phyloP scores from a whole-genome alignment of 176 grass and related monocot species.

The Musa beccarii region DNA sequence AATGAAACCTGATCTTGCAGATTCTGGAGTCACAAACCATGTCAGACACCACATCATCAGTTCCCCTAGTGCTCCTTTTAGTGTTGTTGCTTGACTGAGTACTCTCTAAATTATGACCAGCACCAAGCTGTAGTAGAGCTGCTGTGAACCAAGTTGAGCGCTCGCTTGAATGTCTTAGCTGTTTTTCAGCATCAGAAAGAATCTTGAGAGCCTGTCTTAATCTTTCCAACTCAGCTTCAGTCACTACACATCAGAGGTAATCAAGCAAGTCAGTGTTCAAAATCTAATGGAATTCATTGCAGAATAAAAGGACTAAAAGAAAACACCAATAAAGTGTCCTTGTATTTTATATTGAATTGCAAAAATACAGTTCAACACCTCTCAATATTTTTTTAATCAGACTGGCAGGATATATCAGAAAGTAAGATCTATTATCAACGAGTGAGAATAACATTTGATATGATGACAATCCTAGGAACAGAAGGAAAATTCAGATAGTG shows the following conservation, averaged over 20 bases:
- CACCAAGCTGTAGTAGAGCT: slow-evolving; percentile 88
- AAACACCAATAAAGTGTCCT: not conserved
- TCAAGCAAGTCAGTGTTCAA: not conserved
- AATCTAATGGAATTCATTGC: not conserved
- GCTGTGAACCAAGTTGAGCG: slow-evolving; percentile 97
- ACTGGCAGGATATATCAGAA: not conserved
- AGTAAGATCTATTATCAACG: not conserved
- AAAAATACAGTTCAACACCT: not conserved
- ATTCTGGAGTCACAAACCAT: slow-evolving; percentile 39
- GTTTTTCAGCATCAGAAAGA: slow-evolving; percentile 95
- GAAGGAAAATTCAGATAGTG: not conserved
- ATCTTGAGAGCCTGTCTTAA: slow-evolving; percentile 89
- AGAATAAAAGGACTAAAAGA: not conserved
- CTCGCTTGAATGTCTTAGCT: slow-evolving; percentile 85
- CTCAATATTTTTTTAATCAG: not conserved
- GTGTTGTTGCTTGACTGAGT: slow-evolving; percentile 49
- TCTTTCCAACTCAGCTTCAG: slow-evolving; percentile 86
- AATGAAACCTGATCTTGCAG: slow-evolving; percentile 37
- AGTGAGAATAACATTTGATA: not conserved
- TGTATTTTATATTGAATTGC: not conserved
- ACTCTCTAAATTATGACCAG: slow-evolving; percentile 58
- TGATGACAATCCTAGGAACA: not conserved
- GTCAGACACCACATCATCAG: slow-evolving; percentile 36
- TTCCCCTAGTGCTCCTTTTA: slow-evolving; percentile 48
- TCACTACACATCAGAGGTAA: slow-evolving; percentile 44